These are phyloP conservation scores for Myrmaecium sp. DNA, from an alignment of 2,329 filamentous ascomycete species.

Conservation along the genomic window DNA sequence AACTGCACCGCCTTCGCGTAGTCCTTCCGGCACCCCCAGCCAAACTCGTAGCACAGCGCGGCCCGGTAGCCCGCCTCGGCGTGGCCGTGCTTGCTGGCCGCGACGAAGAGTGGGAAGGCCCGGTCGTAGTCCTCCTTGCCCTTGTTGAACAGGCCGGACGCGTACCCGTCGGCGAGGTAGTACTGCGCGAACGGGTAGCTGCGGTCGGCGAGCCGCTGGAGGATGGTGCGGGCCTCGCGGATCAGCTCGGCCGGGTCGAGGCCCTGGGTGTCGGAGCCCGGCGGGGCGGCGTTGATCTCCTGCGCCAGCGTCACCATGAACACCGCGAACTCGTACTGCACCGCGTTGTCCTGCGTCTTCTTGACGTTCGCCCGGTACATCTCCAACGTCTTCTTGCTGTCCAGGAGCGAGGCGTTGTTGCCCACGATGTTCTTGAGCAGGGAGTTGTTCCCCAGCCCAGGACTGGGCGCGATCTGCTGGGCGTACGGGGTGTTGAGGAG, in stretches of 20 bases:
- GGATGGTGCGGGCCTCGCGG: slow-evolving; percentile 73
- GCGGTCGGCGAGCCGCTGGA: slow-evolving; percentile 70
- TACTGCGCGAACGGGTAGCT: slow-evolving; percentile 97
- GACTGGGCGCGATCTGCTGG: slow-evolving; percentile 51
- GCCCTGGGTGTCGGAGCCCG: slow-evolving; percentile 23
- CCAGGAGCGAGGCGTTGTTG: slow-evolving; percentile 77
- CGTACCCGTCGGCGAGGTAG: slow-evolving; percentile 86
- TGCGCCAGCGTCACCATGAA: slow-evolving; percentile 84
- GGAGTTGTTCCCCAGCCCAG: slow-evolving; percentile 57
- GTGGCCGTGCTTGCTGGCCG: slow-evolving; percentile 92
- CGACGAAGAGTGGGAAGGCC: slow-evolving; percentile 81
- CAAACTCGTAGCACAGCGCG: slow-evolving; percentile 92
- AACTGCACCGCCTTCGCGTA: slow-evolving; percentile 87
- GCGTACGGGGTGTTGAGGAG: slow-evolving; percentile 56
- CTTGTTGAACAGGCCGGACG: slow-evolving; percentile 88
- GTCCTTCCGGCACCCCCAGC: slow-evolving; percentile 86
- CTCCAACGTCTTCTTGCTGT: slow-evolving; percentile 82
- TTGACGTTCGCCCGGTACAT: slow-evolving; percentile 97
- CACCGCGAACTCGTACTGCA: slow-evolving; percentile 92
- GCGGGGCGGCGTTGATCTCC: slow-evolving; percentile 36
- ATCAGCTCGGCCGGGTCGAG: slow-evolving; percentile 46
- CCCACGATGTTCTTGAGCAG: slow-evolving; percentile 65
- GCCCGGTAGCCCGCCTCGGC: slow-evolving; percentile 90
- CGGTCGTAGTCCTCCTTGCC: slow-evolving; percentile 82
- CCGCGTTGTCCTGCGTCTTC: slow-evolving; percentile 78